These are phyloP conservation scores for Trichophyton rubrum DNA, from an alignment of 2,329 filamentous ascomycete species.

Conservation along the genomic window DNA sequence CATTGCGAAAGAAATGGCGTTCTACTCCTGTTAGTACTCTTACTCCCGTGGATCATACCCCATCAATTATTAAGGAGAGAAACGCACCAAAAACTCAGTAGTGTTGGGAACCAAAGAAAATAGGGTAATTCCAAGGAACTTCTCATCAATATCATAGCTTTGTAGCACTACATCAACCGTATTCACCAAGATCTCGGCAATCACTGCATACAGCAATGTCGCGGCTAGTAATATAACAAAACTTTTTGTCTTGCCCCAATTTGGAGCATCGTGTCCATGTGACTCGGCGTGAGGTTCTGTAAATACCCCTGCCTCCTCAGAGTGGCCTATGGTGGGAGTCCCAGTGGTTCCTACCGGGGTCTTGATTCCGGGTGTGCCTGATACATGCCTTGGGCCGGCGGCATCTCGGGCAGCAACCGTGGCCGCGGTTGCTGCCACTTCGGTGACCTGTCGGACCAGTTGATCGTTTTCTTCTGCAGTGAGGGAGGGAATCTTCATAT, in stretches of 20 bases:
- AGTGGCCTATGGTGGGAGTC: conserved; percentile 24
- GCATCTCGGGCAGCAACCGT: conserved; percentile 75
- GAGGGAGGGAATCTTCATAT: conserved; percentile 45
- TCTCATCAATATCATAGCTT: conserved; percentile 84
- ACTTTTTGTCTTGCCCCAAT: conserved; percentile 90
- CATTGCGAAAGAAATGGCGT: conserved; percentile 98
- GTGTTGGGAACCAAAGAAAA: conserved; percentile 97
- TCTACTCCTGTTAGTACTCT: conserved; percentile 39
- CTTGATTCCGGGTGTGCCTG: conserved; percentile 24
- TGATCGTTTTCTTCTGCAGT: conserved; percentile 70
- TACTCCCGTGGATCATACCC: neutral
- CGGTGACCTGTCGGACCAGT: conserved; percentile 75
- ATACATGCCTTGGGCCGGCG: conserved; percentile 40
- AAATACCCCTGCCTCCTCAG: conserved; percentile 30
- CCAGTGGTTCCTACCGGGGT: conserved; percentile 26
- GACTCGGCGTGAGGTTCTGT: conserved; percentile 31
- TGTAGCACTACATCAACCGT: conserved; percentile 94
- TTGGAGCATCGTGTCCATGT: conserved; percentile 83
- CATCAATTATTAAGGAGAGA: no score
- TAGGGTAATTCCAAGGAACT: conserved; percentile 90
- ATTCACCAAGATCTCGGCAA: conserved; percentile 92
- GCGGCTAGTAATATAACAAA: conserved; percentile 76
- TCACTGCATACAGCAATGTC: conserved; percentile 86
- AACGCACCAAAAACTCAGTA: conserved; percentile 80
- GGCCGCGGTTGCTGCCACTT: conserved; percentile 85